A percentile compares a stretch with the other conserved stretches of the same genome.
Conservation (phyloP, 352 stramenopile species). For the Phytopythium chamaehyphon region DNA sequence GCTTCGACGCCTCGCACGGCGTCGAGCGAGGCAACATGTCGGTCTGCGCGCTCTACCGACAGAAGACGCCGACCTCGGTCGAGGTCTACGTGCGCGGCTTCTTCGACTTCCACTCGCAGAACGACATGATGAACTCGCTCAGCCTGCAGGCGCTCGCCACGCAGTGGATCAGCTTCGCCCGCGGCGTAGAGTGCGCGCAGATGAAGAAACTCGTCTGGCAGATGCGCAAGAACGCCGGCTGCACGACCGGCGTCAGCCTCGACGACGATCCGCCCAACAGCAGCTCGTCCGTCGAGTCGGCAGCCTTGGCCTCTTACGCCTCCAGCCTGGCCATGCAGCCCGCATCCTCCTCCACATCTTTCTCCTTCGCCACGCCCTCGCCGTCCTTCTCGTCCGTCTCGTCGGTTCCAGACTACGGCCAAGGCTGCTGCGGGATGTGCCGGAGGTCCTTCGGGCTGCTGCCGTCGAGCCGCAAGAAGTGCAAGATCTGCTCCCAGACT, state of each 20-base stretch:
- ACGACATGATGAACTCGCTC: conserved; percentile 35
- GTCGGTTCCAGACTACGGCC: not conserved
- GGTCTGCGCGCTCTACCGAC: conserved; percentile 39
- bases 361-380: not conserved
- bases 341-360: not conserved
- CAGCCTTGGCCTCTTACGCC: not conserved
- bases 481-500: conserved; percentile 27
- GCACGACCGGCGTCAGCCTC: not conserved
- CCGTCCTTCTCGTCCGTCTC: conserved; percentile 1
- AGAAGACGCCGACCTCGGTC: conserved; percentile 36
- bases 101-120: conserved; percentile 43
- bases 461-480: conserved; percentile 23
- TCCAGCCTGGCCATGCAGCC: not conserved
- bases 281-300: not conserved
- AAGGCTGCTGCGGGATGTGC: conserved; percentile 11
- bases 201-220: conserved; percentile 58
- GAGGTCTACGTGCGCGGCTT: conserved; percentile 47
- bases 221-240: conserved; percentile 22
- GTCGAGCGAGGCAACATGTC: conserved; percentile 50
- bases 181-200: conserved; percentile 24
- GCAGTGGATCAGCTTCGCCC: conserved; percentile 28
- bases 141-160: conserved; percentile 28
- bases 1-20: conserved; percentile 24
- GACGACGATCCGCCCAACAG: not conserved
- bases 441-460: conserved; percentile 30